Evolutionary conservation across 1,284 basidiomycete species (phyloP).

Genomic region (Omphalotus olearius): DNA sequence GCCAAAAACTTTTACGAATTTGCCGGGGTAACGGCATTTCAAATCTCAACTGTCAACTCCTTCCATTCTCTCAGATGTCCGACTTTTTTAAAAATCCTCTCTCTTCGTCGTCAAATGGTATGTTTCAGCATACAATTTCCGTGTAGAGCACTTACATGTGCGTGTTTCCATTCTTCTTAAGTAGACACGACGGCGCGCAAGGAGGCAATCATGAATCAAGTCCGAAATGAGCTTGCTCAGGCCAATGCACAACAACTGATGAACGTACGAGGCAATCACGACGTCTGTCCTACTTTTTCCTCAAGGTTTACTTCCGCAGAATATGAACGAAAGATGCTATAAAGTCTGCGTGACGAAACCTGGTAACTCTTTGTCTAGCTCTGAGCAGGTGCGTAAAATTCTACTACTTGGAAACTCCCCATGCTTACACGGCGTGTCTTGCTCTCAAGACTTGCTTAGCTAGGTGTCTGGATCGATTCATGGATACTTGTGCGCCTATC

Average conservation of each 20-base stretch:
- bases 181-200: slow-evolving; percentile 55
- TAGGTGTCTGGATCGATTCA: slow-evolving; percentile 75
- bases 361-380: slow-evolving; percentile 58
- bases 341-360: slow-evolving; percentile 79
- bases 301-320: slow-evolving; percentile 35
- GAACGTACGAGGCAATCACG: slow-evolving; percentile 44
- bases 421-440: not conserved
- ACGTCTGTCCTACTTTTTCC: not conserved
- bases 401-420: not conserved
- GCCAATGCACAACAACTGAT: slow-evolving; percentile 80
- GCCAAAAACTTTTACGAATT: not conserved
- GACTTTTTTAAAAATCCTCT: slow-evolving; percentile 42
- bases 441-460: slow-evolving; percentile 61
- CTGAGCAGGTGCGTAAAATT: slow-evolving; percentile 59
- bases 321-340: slow-evolving; percentile 76
- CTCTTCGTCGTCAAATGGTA: slow-evolving; percentile 30
- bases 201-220: slow-evolving; percentile 65
- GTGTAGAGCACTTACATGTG: slow-evolving; percentile 7
- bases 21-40: not conserved
- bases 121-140: slow-evolving; percentile 5
- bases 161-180: slow-evolving; percentile 19
- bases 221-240: slow-evolving; percentile 69
- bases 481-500: slow-evolving; percentile 73
- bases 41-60: not conserved
- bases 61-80: slow-evolving; percentile 31